Percentiles rank a stretch among this genome's conserved stretches.
Conservation (phyloP, 2,329 filamentous ascomycete genomes). For the Xenoacremonium recifei region DNA sequence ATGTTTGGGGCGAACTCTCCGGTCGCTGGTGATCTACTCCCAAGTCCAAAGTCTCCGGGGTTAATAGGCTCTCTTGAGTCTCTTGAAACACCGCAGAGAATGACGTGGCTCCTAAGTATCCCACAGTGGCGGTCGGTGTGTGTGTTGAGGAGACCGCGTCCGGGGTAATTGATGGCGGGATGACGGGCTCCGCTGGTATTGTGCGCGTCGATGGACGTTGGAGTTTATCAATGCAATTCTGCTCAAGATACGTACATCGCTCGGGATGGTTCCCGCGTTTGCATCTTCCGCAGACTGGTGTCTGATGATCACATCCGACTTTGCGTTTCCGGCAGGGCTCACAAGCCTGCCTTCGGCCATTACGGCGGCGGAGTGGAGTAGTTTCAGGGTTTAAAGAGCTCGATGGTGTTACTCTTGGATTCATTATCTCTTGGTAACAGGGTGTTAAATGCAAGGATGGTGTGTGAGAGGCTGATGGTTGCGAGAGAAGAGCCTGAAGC, state of each 20-base stretch:
- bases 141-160: too few species aligned
- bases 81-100: conserved; percentile 1
- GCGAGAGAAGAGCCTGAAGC: neutral
- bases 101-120: neutral
- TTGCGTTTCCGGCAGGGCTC: conserved; percentile 13
- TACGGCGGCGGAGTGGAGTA: conserved; percentile 7
- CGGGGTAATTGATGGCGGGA: too few species aligned
- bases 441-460: neutral
- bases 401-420: too few species aligned
- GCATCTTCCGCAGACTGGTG: conserved; percentile 35
- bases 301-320: conserved; percentile 34
- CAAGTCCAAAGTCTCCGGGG: too few species aligned
- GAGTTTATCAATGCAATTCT: too few species aligned
- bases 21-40: too few species aligned
- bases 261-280: conserved; percentile 3
- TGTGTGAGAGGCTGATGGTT: neutral
- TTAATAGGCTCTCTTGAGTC: neutral
- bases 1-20: neutral
- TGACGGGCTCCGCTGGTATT: too few species aligned
- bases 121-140: too few species aligned
- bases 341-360: conserved; percentile 12
- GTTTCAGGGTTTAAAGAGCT: too few species aligned
- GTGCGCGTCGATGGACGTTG: too few species aligned
- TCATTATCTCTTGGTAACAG: neutral
- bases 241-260: too few species aligned